Evolutionary conservation across 768 basidiomycete species (phyloP), one percentile per base, ranked within the genome.

Genomic region (Panaeolus papilionaceus): DNA sequence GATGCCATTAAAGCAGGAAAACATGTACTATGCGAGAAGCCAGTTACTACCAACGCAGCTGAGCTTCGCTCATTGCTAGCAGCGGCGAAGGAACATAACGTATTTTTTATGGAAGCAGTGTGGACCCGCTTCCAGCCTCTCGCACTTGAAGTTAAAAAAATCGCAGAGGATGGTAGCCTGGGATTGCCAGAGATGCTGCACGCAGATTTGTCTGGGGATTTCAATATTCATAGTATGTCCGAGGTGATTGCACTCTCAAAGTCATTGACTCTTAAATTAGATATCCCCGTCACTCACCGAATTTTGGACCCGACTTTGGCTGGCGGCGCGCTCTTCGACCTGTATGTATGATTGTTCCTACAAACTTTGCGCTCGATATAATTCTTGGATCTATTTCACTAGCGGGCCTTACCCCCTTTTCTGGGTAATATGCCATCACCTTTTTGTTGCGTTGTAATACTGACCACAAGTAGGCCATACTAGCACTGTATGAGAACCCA

Each of bases 51-150:
- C 69, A 95, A 94, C 73, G 81, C 85, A 5, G 85, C 89, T 2
- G 94, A 96, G 74, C 82, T 94, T 23, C 85, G 87, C n/a, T 86
- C 89, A 58, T 84, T 97, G 26, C 80, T 95, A 20, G 80, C 80
- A 10, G 84, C 93, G 20, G 94, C 95, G 2, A 92, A 91, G 76
- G 87, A 93, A 75, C 81, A 90, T 71, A 86, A 89, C 18, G 84
- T 95, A 1, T 96, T 96, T 82, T 87, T 96, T 72, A 96, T 96
- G 94, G 95, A 96, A 79, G 94, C 92, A 0, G 82, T 95, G 78
- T 95, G 94, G 93, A 94, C 94, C 40, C 84, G 92, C 40, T 94
- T 93, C 82, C 89, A 92, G 66, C 92, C 92, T 12, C 83, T 92
- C 67, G 80, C 83, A 10, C 73, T 81, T 18, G 92, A 91, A 68